Evolutionary conservation across 1,284 basidiomycete genomes (phyloP), one percentile per base, ranked within the genome.

Genomic region (Peniophora sp.): DNA sequence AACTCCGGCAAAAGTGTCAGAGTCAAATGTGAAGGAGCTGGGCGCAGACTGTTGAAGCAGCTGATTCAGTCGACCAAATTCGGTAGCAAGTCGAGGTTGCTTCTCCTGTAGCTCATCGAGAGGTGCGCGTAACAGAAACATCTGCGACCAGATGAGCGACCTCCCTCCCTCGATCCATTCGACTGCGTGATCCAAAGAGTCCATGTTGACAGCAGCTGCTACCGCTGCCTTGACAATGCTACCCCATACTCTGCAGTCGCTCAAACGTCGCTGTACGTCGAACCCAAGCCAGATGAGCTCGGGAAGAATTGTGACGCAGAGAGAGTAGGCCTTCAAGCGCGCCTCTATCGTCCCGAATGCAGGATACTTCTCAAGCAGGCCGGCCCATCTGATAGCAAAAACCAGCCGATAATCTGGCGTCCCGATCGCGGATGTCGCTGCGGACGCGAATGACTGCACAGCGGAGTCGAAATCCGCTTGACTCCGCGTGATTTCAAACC

Each of bases 391-490:
- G 6, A 5, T 5, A 17, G 18, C n/a, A n/a, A 15, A n/a, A 6
- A 5, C 17, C 64, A 63, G 45, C 55, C 55, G 41, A 63, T 56
- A 3, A 66, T 55, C 45, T 66, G 62, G 6, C 24, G 24, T 24
- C 50, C 34, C 1, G 37, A 17, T 3, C 55, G 55, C 6, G 52
- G n/a, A 39, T 47, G 54, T 11, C 57, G 54, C 44, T 58, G 61
- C 34, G 10, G n/a, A n/a, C n/a, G n/a, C 10, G 37, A 60, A 60
- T 35, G 62, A 53, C 44, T 60, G 57, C 42, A 66, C 48, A 5
- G 64, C 60, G 27, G 49, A 54, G 14, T 64, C 66, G 27, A 68
- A 50, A 41, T 58, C 56, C 47, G 55, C 53, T 22, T 64, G 51
- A 8, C n/a, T n/a, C n/a, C 34, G 10, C 10, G n/a, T 10, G n/a